Evolutionary conservation across 352 stramenopile genomes (phyloP).

Genomic region (Phytopythium helicoides): DNA sequence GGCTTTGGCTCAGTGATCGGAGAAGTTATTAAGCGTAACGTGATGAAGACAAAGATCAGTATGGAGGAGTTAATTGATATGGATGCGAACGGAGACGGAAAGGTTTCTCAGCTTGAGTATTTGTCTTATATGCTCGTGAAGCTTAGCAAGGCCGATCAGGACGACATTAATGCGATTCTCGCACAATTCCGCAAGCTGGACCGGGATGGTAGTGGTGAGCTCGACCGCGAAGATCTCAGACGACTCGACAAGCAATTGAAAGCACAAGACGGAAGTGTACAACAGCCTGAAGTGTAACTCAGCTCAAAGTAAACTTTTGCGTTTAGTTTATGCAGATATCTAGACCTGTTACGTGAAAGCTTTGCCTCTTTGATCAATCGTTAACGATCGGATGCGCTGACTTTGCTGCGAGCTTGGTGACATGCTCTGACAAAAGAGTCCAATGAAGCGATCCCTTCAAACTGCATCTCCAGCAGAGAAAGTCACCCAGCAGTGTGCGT

Average conservation of each 20-base stretch:
- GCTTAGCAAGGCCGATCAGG: slow-evolving; percentile 57
- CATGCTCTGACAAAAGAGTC: too few species aligned
- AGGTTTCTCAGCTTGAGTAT: slow-evolving; percentile 62
- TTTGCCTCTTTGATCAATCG: too few species aligned
- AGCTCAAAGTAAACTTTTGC: too few species aligned
- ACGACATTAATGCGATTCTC: slow-evolving; percentile 58
- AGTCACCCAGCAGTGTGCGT: too few species aligned
- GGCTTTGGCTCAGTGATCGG: slow-evolving; percentile 63
- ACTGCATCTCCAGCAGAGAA: too few species aligned
- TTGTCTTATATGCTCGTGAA: slow-evolving; percentile 71
- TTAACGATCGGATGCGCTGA: too few species aligned
- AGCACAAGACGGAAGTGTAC: slow-evolving; percentile 13
- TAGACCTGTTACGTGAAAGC: too few species aligned
- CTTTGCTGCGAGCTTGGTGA: too few species aligned
- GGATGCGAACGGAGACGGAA: slow-evolving; percentile 63
- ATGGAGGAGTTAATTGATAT: slow-evolving; percentile 69
- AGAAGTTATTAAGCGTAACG: slow-evolving; percentile 42
- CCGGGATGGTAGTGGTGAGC: slow-evolving; percentile 51
- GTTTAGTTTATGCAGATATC: too few species aligned
- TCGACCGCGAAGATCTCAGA: slow-evolving; percentile 64
- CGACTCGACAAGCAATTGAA: slow-evolving; percentile 52
- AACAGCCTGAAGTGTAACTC: too few species aligned
- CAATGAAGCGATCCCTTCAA: too few species aligned
- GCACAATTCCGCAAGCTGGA: slow-evolving; percentile 63
- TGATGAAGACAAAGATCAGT: slow-evolving; percentile 66